These are phyloP conservation scores for Leccinum boreale DNA, from an alignment of 768 basidiomycete species.

Conservation along the genomic window DNA sequence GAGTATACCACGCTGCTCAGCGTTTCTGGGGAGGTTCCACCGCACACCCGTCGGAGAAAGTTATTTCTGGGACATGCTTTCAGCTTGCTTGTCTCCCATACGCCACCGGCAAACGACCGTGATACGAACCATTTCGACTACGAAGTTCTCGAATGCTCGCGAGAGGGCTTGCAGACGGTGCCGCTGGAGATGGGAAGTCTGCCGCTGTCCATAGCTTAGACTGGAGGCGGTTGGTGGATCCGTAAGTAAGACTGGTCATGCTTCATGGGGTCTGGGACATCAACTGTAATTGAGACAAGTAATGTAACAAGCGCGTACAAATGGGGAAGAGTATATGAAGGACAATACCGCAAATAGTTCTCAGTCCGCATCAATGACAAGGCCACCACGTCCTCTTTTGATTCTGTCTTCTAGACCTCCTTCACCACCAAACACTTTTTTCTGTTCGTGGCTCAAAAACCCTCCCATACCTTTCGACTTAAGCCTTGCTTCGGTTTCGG, in stretches of 20 bases:
- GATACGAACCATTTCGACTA: background rate
- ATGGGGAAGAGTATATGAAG: background rate
- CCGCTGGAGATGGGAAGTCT: background rate
- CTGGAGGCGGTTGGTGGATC: background rate
- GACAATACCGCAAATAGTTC: conserved; percentile 1
- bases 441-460: conserved; percentile 82
- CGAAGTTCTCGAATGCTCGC: background rate
- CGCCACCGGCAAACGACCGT: background rate
- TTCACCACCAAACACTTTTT: conserved; percentile 75
- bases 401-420: conserved; percentile 81
- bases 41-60: background rate
- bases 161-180: background rate
- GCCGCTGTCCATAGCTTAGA: background rate
- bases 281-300: background rate
- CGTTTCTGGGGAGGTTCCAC: conserved; percentile 1
- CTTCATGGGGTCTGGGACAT: background rate
- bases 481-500: conserved; percentile 61
- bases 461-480: conserved; percentile 77
- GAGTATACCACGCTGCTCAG: background rate
- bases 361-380: conserved; percentile 56
- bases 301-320: conserved; percentile 10
- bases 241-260: background rate
- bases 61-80: background rate
- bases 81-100: background rate
- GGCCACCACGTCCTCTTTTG: conserved; percentile 62